A percentile compares a stretch with the other conserved stretches of the same genome.
Evolutionary conservation across 768 basidiomycete genomes (phyloP).

Genomic region (Auriscalpium vulgare): DNA sequence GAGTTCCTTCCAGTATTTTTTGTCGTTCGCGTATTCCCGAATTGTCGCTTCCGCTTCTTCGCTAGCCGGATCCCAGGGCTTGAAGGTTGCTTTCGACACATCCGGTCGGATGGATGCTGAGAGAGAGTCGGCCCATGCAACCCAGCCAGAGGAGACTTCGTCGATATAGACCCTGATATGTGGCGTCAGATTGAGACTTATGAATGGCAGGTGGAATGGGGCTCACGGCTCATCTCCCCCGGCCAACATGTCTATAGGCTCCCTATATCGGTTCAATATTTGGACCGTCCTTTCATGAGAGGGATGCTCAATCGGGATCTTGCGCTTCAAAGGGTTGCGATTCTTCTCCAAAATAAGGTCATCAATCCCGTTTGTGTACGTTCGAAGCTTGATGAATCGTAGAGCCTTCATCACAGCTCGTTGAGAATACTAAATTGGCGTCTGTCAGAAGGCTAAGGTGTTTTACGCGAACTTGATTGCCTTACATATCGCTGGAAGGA

Average conservation of each 20-base stretch:
- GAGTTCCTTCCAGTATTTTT: slow-evolving; percentile 61
- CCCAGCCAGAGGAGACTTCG: slow-evolving; percentile 55
- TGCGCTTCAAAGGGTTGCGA: slow-evolving; percentile 58
- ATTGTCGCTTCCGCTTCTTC: slow-evolving; percentile 42
- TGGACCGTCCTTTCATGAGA: slow-evolving; percentile 44
- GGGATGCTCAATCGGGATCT: slow-evolving; percentile 37
- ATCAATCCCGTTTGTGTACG: slow-evolving; percentile 45
- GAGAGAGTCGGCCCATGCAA: slow-evolving; percentile 48
- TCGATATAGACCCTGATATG: slow-evolving; percentile 44
- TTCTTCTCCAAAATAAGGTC: slow-evolving; percentile 56
- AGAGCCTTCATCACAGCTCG: slow-evolving; percentile 71
- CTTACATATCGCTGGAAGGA: slow-evolving; percentile 49
- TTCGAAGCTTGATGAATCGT: slow-evolving; percentile 75
- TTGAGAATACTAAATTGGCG: slow-evolving; percentile 47
- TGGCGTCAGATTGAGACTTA: background rate
- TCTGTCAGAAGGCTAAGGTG: background rate
- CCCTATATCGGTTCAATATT: slow-evolving; percentile 48
- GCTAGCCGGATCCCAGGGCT: slow-evolving; percentile 52
- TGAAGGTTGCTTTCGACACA: slow-evolving; percentile 39
- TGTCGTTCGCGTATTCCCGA: slow-evolving; percentile 35
- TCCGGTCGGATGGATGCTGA: slow-evolving; percentile 42
- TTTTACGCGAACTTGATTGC: background rate
- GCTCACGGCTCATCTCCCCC: slow-evolving; percentile 39
- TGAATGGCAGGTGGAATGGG: background rate
- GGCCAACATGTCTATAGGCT: slow-evolving; percentile 34